phyloP scores from a whole-genome alignment of 257 asterid genomes.

The Solanum pinnatisectum region DNA sequence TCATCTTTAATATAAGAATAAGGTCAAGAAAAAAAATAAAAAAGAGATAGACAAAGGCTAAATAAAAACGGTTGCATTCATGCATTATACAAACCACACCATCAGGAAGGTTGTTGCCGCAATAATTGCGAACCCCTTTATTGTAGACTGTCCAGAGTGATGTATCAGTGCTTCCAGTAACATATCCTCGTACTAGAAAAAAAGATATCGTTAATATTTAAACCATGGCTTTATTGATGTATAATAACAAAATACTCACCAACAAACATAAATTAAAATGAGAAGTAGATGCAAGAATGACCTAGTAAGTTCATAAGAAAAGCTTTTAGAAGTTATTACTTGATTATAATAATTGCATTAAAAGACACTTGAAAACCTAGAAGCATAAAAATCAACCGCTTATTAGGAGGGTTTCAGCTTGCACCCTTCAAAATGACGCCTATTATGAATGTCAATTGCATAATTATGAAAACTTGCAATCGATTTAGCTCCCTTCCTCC shows the following conservation, averaged over 20 bases:
- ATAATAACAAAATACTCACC: not conserved
- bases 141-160: slow-evolving; percentile 94
- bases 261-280: not conserved
- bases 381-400: not conserved
- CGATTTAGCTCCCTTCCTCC: not conserved
- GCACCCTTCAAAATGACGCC: not conserved
- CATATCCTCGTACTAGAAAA: slow-evolving; percentile 71
- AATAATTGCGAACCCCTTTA: slow-evolving; percentile 68
- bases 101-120: slow-evolving; percentile 88
- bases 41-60: not conserved
- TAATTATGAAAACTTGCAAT: not conserved
- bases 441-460: not conserved
- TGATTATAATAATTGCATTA: not conserved
- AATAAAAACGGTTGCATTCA: not conserved
- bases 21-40: not conserved
- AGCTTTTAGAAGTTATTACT: not conserved
- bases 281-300: not conserved
- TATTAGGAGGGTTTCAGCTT: not conserved
- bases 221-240: not conserved
- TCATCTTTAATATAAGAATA: not conserved
- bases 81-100: slow-evolving; percentile 43
- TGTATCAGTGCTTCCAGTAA: slow-evolving; percentile 96
- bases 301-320: not conserved
- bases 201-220: not conserved
- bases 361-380: not conserved